Conservation (phyloP, 371 early-diverging fungal genomes). For the Coemansia sp. region DNA sequence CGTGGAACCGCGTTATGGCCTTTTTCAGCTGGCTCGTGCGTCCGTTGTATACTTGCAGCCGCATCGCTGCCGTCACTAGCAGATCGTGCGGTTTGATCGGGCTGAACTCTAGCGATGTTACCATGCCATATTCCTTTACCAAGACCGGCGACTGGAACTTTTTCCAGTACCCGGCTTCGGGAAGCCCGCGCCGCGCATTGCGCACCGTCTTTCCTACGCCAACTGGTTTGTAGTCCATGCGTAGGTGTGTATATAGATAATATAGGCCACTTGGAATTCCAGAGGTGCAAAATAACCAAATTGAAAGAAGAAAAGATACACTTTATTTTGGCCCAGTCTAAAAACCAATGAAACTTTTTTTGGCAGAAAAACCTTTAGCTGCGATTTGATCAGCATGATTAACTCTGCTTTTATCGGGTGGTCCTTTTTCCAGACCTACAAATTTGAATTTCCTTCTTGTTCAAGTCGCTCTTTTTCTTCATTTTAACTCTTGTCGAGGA, state of each 20-base stretch:
- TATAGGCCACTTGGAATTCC: not conserved
- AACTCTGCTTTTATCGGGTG: too few species aligned
- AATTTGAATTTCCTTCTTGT: too few species aligned
- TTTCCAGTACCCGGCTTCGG: conserved; percentile 78
- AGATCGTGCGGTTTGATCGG: conserved; percentile 84
- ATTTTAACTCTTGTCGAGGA: too few species aligned
- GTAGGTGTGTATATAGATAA: not conserved
- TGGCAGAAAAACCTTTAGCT: not conserved
- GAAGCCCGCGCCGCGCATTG: conserved; percentile 46
- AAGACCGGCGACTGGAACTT: conserved; percentile 83
- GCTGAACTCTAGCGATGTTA: conserved; percentile 83
- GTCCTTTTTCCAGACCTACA: too few species aligned
- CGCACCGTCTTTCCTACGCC: conserved; percentile 24
- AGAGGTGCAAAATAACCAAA: not conserved
- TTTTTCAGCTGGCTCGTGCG: conserved; percentile 79
- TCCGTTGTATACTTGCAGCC: conserved; percentile 87
- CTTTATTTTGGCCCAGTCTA: not conserved
- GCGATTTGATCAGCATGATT: conserved; percentile 8
- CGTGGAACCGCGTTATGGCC: conserved; percentile 89
- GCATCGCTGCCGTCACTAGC: conserved; percentile 84
- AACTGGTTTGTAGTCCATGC: conserved; percentile 46
- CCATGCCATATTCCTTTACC: conserved; percentile 84
- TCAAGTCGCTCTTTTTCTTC: too few species aligned
- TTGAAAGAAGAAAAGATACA: not conserved
- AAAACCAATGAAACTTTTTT: not conserved